Conservation (phyloP, 192 early-diverging fungal genomes). For the Backusella australiensis region DNA sequence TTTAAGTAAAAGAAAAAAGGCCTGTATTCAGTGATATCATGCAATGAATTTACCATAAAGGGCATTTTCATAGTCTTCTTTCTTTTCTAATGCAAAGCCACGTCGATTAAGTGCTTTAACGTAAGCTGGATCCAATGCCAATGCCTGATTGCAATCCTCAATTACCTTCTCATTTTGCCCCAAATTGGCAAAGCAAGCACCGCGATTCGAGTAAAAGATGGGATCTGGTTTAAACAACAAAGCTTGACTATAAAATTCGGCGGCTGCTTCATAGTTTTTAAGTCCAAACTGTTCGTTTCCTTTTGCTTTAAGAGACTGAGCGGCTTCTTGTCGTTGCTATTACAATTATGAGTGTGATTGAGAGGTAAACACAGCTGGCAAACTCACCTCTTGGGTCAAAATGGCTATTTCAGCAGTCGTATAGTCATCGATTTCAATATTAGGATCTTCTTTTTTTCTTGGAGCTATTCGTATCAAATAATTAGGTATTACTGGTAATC, state of each 20-base stretch:
- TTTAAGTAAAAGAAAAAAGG: not conserved
- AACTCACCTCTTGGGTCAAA: slow-evolving; percentile 37
- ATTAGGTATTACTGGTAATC: not conserved
- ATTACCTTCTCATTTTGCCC: slow-evolving; percentile 75
- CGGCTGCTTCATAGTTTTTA: slow-evolving; percentile 83
- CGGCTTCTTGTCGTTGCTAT: slow-evolving; percentile 60
- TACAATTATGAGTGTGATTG: not conserved
- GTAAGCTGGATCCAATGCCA: slow-evolving; percentile 83
- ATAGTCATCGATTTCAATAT: not conserved
- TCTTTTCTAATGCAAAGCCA: slow-evolving; percentile 57
- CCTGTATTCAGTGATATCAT: not conserved
- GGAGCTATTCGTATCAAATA: not conserved
- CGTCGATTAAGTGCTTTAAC: slow-evolving; percentile 74
- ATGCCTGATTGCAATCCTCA: slow-evolving; percentile 79
- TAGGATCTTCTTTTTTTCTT: not conserved
- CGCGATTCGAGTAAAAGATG: slow-evolving; percentile 94
- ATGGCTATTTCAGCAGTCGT: slow-evolving; percentile 41
- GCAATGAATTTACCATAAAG: slow-evolving; percentile 43
- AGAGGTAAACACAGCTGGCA: not conserved
- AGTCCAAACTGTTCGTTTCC: slow-evolving; percentile 87
- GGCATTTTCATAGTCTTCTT: slow-evolving; percentile 46
- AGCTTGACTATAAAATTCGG: slow-evolving; percentile 86
- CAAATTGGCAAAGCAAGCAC: slow-evolving; percentile 84
- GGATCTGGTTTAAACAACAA: slow-evolving; percentile 78
- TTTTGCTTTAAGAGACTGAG: slow-evolving; percentile 73